These are phyloP conservation scores for Musa itinerans DNA, from an alignment of 176 grass and related monocot genomes.

Conservation along the genomic window DNA sequence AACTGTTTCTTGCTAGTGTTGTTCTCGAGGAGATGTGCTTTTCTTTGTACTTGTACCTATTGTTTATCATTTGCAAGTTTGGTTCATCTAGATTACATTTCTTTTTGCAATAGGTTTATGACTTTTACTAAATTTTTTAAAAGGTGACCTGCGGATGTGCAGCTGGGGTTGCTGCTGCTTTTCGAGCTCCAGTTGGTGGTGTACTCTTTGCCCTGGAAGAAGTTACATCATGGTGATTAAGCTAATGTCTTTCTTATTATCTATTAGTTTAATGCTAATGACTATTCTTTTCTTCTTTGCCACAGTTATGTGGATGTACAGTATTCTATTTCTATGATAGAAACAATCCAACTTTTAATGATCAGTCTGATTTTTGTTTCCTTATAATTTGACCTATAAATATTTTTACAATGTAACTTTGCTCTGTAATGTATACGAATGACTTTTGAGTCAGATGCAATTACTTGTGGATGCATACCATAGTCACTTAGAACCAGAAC, in stretches of 20 bases:
- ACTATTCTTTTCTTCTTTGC: background rate
- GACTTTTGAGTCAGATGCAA: too few species aligned
- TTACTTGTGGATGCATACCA: too few species aligned
- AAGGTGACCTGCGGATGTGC: constrained; percentile 99
- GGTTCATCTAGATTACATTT: background rate
- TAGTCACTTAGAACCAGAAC: too few species aligned
- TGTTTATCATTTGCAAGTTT: too few species aligned
- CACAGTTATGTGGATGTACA: background rate
- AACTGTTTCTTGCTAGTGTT: too few species aligned
- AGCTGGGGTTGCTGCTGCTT: constrained; percentile 99
- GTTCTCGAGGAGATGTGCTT: too few species aligned
- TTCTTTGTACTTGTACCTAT: too few species aligned
- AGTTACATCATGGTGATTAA: constrained; percentile 86
- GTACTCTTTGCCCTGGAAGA: constrained; percentile 93
- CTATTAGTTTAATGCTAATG: background rate
- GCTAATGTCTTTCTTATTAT: constrained; percentile 8
- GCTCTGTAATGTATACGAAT: too few species aligned
- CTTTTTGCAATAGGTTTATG: background rate
- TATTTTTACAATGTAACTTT: too few species aligned
- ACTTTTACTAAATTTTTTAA: constrained; percentile 49
- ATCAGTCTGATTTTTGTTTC: too few species aligned
- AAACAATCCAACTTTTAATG: too few species aligned
- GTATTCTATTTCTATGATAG: background rate
- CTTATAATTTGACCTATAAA: too few species aligned
- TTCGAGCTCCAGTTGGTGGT: constrained; percentile 97